Conservation (phyloP, 1,284 basidiomycete genomes). For the Golubevia sp. region DNA sequence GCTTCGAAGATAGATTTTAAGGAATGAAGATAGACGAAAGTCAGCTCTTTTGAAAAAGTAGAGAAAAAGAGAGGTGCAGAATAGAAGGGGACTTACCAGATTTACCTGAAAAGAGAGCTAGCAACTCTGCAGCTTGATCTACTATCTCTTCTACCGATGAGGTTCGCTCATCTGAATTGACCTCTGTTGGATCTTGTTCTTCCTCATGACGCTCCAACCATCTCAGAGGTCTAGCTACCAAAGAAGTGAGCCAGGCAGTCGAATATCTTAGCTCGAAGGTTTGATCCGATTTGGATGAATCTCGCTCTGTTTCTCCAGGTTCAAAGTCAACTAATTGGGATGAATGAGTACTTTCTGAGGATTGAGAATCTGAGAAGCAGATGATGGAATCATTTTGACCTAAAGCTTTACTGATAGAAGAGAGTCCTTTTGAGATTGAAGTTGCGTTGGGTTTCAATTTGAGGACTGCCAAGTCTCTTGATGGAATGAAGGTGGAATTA, state of each 20-base stretch:
- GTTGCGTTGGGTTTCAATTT: background rate
- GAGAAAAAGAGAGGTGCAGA: background rate
- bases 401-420: background rate
- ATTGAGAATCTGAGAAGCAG: background rate
- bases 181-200: background rate
- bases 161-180: no score
- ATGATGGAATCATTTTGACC: background rate
- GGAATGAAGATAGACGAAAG: background rate
- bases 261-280: conserved; percentile 10
- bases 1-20: background rate
- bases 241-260: conserved; percentile 28
- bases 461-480: background rate
- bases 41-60: background rate
- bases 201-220: conserved; percentile 17
- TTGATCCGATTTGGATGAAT: conserved; percentile 12
- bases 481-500: no score
- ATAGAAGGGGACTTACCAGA: conserved; percentile 19
- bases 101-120: conserved; percentile 26
- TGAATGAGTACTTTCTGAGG: background rate
- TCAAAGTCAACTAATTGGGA: conserved; percentile 19
- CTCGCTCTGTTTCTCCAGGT: conserved; percentile 19
- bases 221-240: conserved; percentile 23
- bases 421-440: background rate
- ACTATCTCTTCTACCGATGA: conserved; percentile 15
- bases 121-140: conserved; percentile 24